Evolutionary conservation across 805 yeast species (phyloP), one percentile per base, ranked within the genome.

Genomic region (Martiniozyma abietophila): DNA sequence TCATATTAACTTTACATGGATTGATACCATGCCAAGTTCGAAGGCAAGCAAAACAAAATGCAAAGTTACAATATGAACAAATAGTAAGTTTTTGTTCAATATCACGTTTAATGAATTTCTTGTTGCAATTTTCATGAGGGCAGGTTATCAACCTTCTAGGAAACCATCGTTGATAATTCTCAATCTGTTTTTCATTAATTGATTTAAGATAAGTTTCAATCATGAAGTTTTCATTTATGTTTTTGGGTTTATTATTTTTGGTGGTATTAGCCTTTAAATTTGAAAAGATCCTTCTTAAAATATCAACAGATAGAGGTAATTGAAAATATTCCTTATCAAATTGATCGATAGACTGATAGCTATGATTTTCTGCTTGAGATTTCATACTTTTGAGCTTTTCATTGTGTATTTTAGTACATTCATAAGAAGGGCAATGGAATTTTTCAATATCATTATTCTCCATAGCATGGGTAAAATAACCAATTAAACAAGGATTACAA

Each of bases 11-110:
- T 33, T 29, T 34, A 49, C 83, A 76, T 18, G 48, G 48, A 38
- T 67, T 66, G 32, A 57, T 59, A 1, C 80, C 79, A 51, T 76
- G 83, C 75, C 78, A 76, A 3, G 80, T 69, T 42, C 67, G 75
- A 5, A 62, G 51, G 50, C 83, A 76, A 18, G 60, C 61, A 39
- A 61, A 60, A 45, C 83, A 76, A 42, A 74, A 76, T 1, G 76
- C 74, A 42, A 65, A 61, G 8, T 54, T 50, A 47, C 82, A 76
- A 4, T 48, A 40, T 0, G 61, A 53, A 45, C 83, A 76, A 14
- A 65, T 59, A 4, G 71, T 60, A 36, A 76, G 52, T 7, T 62
- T 50, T 7, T 69, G 72, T 35, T 62, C 64, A 11, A 61, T 50
- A 40, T 71, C 61, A 15, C 63, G 63, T 30, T 74, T 54, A 23